These are phyloP conservation scores for Asparagopsis taxiformis DNA, from an alignment of 31 red algal genomes.

Conservation along the genomic window DNA sequence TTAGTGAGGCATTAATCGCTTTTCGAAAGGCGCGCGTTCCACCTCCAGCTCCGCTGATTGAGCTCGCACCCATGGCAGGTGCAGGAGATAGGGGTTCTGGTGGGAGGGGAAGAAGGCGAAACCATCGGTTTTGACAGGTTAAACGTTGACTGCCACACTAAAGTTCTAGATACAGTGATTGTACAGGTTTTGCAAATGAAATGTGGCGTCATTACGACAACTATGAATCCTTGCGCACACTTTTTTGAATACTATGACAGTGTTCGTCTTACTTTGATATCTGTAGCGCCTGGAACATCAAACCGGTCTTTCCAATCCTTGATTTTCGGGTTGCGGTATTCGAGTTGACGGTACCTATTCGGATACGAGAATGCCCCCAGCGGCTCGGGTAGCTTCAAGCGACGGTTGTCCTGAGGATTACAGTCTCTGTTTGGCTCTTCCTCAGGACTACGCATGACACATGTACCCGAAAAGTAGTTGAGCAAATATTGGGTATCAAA, in stretches of 20 bases:
- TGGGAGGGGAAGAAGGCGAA: too few species aligned
- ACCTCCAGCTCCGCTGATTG: conserved; percentile 19
- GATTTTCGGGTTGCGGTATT: conserved; percentile 62
- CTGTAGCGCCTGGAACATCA: conserved; percentile 62
- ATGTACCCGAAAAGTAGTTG: conserved; percentile 79
- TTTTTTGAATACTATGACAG: too few species aligned
- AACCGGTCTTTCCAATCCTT: conserved; percentile 79
- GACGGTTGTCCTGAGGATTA: conserved; percentile 57
- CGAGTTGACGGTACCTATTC: conserved; percentile 84
- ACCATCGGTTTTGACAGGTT: too few species aligned
- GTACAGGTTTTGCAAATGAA: too few species aligned
- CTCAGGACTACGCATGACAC: conserved; percentile 62
- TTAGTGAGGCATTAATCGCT: conserved; percentile 27
- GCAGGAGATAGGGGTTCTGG: not conserved
- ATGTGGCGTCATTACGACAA: too few species aligned
- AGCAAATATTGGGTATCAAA: conserved; percentile 81
- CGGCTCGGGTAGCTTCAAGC: conserved; percentile 77
- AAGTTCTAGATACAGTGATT: too few species aligned
- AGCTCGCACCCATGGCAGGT: conserved; percentile 6
- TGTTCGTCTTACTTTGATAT: conserved; percentile 45
- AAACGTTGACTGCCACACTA: too few species aligned
- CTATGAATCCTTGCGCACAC: too few species aligned
- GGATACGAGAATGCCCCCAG: conserved; percentile 69
- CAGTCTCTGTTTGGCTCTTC: conserved; percentile 69
- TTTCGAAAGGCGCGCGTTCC: not conserved